Percentiles rank a stretch among this genome's conserved stretches.
These are phyloP conservation scores for Phlebiopsis gigantea DNA, from an alignment of 768 basidiomycete species.

Conservation along the genomic window DNA sequence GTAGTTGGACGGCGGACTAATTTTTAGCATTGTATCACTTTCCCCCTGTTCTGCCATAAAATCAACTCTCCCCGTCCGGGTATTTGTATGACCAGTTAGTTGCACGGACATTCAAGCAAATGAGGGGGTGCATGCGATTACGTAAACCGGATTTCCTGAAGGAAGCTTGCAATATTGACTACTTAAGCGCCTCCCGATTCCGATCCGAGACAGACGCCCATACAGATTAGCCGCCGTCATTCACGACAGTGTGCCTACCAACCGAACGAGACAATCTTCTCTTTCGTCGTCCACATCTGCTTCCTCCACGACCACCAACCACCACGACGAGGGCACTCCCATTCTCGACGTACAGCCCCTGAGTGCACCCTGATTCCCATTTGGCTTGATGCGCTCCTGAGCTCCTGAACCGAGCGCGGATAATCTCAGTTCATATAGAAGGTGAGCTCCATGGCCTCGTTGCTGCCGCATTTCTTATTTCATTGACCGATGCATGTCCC, in stretches of 20 bases:
- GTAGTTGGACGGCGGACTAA: not conserved
- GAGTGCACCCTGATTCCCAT: not conserved
- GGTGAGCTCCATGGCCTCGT: conserved; percentile 11
- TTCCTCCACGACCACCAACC: not conserved
- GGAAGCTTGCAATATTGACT: not conserved
- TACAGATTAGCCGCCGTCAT: not conserved
- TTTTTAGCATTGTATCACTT: not conserved
- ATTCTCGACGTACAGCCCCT: not conserved
- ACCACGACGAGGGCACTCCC: not conserved
- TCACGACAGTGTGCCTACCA: conserved; percentile 2
- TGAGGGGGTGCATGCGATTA: not conserved
- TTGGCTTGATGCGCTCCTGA: conserved; percentile 1
- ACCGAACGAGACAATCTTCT: not conserved
- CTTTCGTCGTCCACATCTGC: not conserved
- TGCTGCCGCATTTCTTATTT: conserved; percentile 3
- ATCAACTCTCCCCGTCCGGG: too few species aligned
- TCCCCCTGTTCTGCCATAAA: not conserved
- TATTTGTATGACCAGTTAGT: too few species aligned
- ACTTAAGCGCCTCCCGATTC: not conserved
- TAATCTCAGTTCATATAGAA: conserved; percentile 4
- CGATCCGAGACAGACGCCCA: conserved; percentile 3
- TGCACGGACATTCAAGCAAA: too few species aligned
- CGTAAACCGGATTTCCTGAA: not conserved
- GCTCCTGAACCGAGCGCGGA: not conserved
- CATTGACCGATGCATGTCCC: not conserved